A percentile compares a stretch with the other conserved stretches of the same genome.
Evolutionary conservation across 768 basidiomycete genomes (phyloP).

Genomic region (Nevesoporus exiguus): DNA sequence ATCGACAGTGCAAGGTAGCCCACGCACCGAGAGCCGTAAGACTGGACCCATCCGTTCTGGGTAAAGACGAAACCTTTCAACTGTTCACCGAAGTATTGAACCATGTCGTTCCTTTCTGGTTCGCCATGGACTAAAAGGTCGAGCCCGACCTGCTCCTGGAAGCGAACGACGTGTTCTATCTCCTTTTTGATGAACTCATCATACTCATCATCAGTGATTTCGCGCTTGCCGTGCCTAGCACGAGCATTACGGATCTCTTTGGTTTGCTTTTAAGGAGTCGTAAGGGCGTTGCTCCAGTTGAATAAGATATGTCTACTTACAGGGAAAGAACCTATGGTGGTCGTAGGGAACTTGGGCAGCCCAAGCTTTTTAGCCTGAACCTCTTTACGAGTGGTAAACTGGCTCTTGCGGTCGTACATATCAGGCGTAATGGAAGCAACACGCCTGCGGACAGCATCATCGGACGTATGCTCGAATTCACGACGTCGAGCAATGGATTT

Average conservation of each 20-base stretch:
- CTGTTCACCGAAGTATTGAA: slow-evolving; percentile 99
- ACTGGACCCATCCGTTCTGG: slow-evolving; percentile 98
- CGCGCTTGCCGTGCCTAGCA: slow-evolving; percentile 90
- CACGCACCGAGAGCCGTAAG: slow-evolving; percentile 93
- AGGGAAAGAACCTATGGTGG: slow-evolving; percentile 98
- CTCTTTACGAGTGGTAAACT: slow-evolving; percentile 83
- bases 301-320: slow-evolving; percentile 37
- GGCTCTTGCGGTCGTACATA: slow-evolving; percentile 81
- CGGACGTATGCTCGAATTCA: slow-evolving; percentile 89
- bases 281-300: slow-evolving; percentile 2
- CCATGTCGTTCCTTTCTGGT: slow-evolving; percentile 99
- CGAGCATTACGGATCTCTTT: slow-evolving; percentile 98
- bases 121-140: slow-evolving; percentile 99
- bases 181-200: slow-evolving; percentile 99
- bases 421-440: slow-evolving; percentile 88
- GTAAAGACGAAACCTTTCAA: slow-evolving; percentile 96
- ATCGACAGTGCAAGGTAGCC: slow-evolving; percentile 2
- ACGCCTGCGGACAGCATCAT: slow-evolving; percentile 93
- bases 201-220: slow-evolving; percentile 82
- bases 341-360: slow-evolving; percentile 97
- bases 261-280: slow-evolving; percentile 65
- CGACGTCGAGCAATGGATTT: slow-evolving; percentile 90
- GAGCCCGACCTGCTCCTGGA: slow-evolving; percentile 96
- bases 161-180: slow-evolving; percentile 86
- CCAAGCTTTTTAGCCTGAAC: slow-evolving; percentile 85